Conservation (phyloP, 768 basidiomycete species). For the Panellus pusillus region DNA sequence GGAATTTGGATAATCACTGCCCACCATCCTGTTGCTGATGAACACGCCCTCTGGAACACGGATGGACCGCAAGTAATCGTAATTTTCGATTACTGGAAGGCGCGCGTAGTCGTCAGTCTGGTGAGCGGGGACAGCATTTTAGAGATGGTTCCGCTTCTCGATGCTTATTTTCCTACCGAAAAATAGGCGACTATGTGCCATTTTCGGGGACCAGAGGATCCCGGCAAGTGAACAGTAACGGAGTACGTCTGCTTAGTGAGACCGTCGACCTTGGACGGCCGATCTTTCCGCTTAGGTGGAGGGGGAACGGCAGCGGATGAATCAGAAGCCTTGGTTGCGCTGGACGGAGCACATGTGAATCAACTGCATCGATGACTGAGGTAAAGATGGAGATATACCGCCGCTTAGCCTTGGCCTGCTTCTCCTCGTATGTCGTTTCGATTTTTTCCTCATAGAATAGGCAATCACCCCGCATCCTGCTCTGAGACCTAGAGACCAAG, state of each 20-base stretch:
- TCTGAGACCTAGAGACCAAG: conserved; percentile 63
- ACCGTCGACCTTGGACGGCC: conserved; percentile 78
- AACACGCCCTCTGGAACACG: conserved; percentile 73
- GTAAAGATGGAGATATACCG: conserved; percentile 43
- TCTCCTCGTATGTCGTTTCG: conserved; percentile 76
- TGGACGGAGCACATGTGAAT: conserved; percentile 16
- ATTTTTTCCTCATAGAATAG: conserved; percentile 85
- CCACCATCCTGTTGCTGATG: conserved; percentile 57
- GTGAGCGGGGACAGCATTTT: background rate
- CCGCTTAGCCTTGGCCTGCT: conserved; percentile 76
- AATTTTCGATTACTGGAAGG: conserved; percentile 73
- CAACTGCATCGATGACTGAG: background rate
- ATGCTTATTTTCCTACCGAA: conserved; percentile 46
- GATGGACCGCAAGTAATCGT: conserved; percentile 69
- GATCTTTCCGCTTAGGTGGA: conserved; percentile 69
- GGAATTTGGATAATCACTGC: conserved; percentile 39
- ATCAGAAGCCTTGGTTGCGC: conserved; percentile 27
- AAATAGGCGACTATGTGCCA: conserved; percentile 89
- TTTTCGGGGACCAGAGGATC: conserved; percentile 58
- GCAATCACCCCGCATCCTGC: conserved; percentile 83
- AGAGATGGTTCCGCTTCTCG: background rate
- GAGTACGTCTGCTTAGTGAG: conserved; percentile 86
- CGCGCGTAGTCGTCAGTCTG: conserved; percentile 69
- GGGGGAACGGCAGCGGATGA: conserved; percentile 55
- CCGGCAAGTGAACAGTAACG: conserved; percentile 67